Base-by-base conservation (phyloP, 306 rosid species). In the Cucumis melo region DNA sequence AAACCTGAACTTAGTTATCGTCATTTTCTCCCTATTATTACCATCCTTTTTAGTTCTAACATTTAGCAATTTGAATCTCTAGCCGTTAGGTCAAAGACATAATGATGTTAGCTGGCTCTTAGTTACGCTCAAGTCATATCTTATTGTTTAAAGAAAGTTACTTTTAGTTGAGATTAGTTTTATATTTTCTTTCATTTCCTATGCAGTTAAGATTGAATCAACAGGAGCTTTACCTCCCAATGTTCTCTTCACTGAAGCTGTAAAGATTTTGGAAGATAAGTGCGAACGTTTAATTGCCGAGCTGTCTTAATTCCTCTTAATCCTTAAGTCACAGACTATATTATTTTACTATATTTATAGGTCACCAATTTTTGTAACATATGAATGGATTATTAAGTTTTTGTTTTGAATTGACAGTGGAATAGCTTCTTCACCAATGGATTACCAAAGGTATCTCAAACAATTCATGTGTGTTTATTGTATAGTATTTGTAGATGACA, bases 181-280 rank as follows among this genome's bases (percentile, higher is more conserved):
- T 76, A 67, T 29, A 44, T 34, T 32, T 14, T 55, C 58, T 6
- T 42, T 12, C 74, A 12, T 59, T 46, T 27, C 67, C 48, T 21
- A 51, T 24, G 64, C 76, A 94, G 98, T 94, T 87, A 90, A 79
- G 8, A 80, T 94, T 74, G 98, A 94, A 85, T 91, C 98, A 71
- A 90, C 97, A 1, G 97, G 98, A 83, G 88, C 92, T 62, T 80
- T 94, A 81, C 89, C 93, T 44, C 96, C 98, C 17, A 93, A 94
- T 44, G 86, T 78, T 62, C 81, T 94, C 12, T 91, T 94, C 65
- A 91, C 93, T 1, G 97, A 94, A 87, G 96, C 98, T 62, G 93
- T 91, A 82, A 94, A 91, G 87, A 90, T 91, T 74, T 84, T 94
- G 84, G 97, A 91, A 90, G 96, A 88, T 78, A 94, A 94, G 87